Evolutionary conservation across 1,284 basidiomycete species (phyloP), one percentile per base, ranked within the genome.

Genomic region (Trichosporon sp.): DNA sequence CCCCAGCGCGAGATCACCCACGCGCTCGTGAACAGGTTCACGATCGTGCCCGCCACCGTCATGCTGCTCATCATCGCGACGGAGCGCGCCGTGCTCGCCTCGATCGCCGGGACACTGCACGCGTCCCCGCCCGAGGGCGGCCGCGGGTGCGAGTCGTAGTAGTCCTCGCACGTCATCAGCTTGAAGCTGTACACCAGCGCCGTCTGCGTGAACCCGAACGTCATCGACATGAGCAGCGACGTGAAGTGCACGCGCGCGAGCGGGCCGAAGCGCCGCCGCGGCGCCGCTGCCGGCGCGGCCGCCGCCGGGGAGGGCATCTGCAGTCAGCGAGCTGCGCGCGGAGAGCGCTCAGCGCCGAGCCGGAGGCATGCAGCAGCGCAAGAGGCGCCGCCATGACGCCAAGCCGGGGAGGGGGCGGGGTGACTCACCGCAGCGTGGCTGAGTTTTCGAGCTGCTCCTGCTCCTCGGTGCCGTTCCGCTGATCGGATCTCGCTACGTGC

Each of bases 11-110:
- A 70, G 62, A 81, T 80, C 67, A 78, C 75, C 69, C 70, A 79
- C 0, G 80, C 77, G 1, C 81, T 81, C 0, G 79, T 72, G 68
- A 84, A 77, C 11, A 83, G 75, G 68, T 83, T 83, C 44, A 80
- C 62, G 7, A 82, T 68, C 9, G 80, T 62, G 31, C 21, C 60
- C 21, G 34, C 60, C 62, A 42, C 34, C 18, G 79, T 80, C 13
- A 72, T 66, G 0, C 66, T 71, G 58, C 73, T 75, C 80, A 82
- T 83, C 2, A 79, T 34, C 0, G 77, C 75, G 23, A 83, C 74
- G 12, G 65, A 69, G 8, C 42, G 44, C 0, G 82, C 80, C 4
- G 78, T 78, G 1, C 60, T 15, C 1, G 72, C 65, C 25, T 83
- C 82, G 13, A 83, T 75, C 3, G 65, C 68, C 3, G 72, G 72